Evolutionary conservation across 352 stramenopile species (phyloP), one percentile per base, ranked within the genome.

Genomic region (Blastocystis sp.): DNA sequence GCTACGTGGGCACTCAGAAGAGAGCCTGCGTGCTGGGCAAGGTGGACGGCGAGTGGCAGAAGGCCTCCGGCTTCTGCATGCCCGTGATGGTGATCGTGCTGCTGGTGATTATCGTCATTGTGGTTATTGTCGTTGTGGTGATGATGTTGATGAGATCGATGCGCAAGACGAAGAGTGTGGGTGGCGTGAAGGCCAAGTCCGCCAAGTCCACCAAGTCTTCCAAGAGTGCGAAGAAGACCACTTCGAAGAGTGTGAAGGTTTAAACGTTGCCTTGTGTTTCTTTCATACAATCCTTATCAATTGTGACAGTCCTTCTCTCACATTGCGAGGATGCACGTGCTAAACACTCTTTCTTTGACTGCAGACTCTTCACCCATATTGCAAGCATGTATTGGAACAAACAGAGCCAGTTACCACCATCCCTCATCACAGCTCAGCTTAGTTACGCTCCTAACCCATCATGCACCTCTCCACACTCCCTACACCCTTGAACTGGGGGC

Each of bases 401-500:
- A 34, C 28, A 34, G 28, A 34, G 28, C 28, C 28, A 57, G 14
- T 17, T 14, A 57, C 48, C 48, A 57, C 6, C 48, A 14, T 57
- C 48, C 48, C 6, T 57, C 6, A 57, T 57, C 48, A 57, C 48
- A 57, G 0, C 48, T 57, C 48, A 57, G 6, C 48, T 57, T 57
- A 57, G 14, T 7, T 17, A 14, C 48, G 48, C 6, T 57, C 48
- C 48, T 57, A 57, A 7, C 6, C 48, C 48, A 57, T 57, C 48
- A 57, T 14, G 6, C 14, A 57, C 48, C 28, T 34, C 28, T 34
- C 28, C 28, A 34, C 28, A 34, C 28, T 34, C 28, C 62, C 24
- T 42, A 79, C 74, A 57, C 74, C 74, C 24, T 84, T 84, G 24
- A 84, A 69, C 74, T 88, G 78, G 43, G 78, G 78, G 57, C 78